Base-by-base conservation (phyloP, 306 rosid genomes). In the Astragalus membranaceus region DNA sequence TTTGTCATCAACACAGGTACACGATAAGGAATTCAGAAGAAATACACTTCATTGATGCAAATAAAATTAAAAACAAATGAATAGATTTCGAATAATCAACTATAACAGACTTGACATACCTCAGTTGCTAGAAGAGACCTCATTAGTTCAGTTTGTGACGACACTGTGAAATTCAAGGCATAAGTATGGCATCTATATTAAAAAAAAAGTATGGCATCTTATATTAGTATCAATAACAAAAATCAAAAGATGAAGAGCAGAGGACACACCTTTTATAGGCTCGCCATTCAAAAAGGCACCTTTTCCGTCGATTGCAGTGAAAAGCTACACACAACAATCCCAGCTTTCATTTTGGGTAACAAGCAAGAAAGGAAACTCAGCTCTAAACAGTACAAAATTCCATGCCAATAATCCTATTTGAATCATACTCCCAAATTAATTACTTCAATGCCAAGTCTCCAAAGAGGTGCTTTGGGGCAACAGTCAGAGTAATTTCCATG, bases 271-370 rank as follows among this genome's bases (percentile, higher is more conserved):
- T 88, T 85, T 91, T 60, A 94, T 88, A 26, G 95, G 95, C 26
- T 82, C 75, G 70, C 89, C 89, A 60, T 94, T 94, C 79, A 94
- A 81, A 75, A 87, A 86, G 59, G 99, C 97, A 54, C 99, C 99
- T 69, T 84, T 80, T 59, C 97, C 99, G 8, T 10, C 73, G 48
- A 91, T 64, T 50, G 88, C 99, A 76, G 99, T 88, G 63, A 91
- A 94, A 75, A 94, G 89, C 99, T 94, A 76, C 82, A 77, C 16
- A 56, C 16, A 11, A 41, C 5, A 58, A 72, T 75, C 66, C 52
- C 47, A 41, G 39, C 78, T 47, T 79, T 71, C 60, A 65, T 47
- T 82, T 70, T n/a, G n/a, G 55, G 37, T 42, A 48, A 29, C 20
- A 67, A 65, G 14, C 52, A n/a, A 67, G 23, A 60, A 29, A 29